Base-by-base conservation (phyloP, 352 stramenopile species). In the Saprolegnia diclina region DNA sequence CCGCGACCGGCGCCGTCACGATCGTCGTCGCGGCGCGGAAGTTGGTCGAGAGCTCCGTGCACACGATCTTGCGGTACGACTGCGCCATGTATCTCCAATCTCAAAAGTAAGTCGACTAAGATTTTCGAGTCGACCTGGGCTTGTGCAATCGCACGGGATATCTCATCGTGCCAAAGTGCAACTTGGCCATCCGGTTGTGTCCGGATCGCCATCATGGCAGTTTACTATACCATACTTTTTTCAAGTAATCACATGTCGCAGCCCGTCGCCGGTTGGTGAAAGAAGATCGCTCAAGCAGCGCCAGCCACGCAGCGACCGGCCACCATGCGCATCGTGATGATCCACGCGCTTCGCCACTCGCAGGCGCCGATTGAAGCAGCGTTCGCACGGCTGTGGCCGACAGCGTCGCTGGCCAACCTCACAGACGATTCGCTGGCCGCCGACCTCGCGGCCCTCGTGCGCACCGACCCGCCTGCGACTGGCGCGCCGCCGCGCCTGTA, bases 11-110 rank as follows among this genome's bases (percentile, higher is more conserved):
- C 70, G 79, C 78, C 37, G 71, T 64, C 52, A 88, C 81, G 72
- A 92, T 88, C 59, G 75, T 76, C 22, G 81, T 90, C 75, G 79
- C 87, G 71, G 83, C 80, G 70, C 83, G 83, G 66, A 91, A 91
- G 75, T 91, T 84, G 65, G 83, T 87, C 65, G 81, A 91, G 63
- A 91, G 75, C 68, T 90, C 88, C 67, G 84, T 77, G 65, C 83
- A 91, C 52, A 91, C 78, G 64, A 91, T 91, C 76, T 91, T 91
- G 66, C 81, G 83, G 35, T 77, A 85, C 76, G 42, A n/a, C 29
- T 35, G 29, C 42, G 42, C 42, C 42, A 48, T 48, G 29, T 5
- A 6, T 5, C 29, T 35, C 5, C 29, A 35, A 35, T 35, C 29
- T 48, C 1, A 7, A 4, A n/a, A 48, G 11, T 48, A 4, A 1